Base-by-base conservation (phyloP, 805 yeast species). In the Lachancea nothofagi region DNA sequence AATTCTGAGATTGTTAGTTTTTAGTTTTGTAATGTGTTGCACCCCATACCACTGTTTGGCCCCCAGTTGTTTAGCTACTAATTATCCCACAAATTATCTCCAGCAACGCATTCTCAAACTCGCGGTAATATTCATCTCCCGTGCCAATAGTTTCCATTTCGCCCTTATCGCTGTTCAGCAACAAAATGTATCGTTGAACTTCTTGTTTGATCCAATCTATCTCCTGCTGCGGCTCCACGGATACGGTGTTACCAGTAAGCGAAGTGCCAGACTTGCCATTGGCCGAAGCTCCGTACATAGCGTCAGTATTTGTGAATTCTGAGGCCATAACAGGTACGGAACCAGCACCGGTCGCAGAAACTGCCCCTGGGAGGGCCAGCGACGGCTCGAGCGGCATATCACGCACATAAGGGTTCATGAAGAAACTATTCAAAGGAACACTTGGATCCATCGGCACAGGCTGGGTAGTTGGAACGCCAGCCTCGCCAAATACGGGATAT, bases 331-430 rank as follows among this genome's bases (percentile, higher is more conserved):
- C 20, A 7, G 39, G 33, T 19, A 15, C 22, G 3, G 24, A 46
- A 41, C 38, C 47, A 40, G 29, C 49, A 14, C 51, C 57, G 19
- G 54, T 51, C 17, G 25, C 29, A 5, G 33, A 20, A 6, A 17
- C 23, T 14, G 33, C 5, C 14, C 15, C n/a, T 29, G 26, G 9
- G 10, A 10, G 10, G 25, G 25, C 9, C 10, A 8, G 33, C 19
- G 35, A 10, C 4, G 36, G 36, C 4, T 28, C 25, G 27, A 14
- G 12, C 18, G 35, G 31, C 9, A 24, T 19, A 4, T 33, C 29
- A 14, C 29, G 37, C 13, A 25, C 14, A 20, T 27, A 35, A 7
- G 38, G 13, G 23, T 29, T 36, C 22, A 9, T 6, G 15, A 18
- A 18, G 24, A 18, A 29, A 10, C 4, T 35, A 27, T 27, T 28